These are phyloP conservation scores for Geosmithia putterillii DNA, from an alignment of 2,329 filamentous ascomycete species.

Conservation along the genomic window DNA sequence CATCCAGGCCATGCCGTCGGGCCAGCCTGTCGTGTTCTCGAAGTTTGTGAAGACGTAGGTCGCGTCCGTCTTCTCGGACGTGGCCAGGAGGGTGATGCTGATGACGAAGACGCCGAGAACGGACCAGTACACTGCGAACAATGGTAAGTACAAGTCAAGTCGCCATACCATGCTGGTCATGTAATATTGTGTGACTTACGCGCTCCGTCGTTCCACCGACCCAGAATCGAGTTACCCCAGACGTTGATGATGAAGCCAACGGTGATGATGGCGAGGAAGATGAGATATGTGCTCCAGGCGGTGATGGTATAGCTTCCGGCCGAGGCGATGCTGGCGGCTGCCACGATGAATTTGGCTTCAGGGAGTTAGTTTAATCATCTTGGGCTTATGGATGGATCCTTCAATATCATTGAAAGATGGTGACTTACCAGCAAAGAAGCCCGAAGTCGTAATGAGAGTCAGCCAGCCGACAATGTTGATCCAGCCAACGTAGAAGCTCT, in stretches of 20 bases:
- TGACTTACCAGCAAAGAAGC: constrained; percentile 25
- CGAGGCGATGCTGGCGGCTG: not conserved
- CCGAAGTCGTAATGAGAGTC: constrained; percentile 27
- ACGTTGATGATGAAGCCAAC: constrained; percentile 50
- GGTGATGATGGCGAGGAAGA: constrained; percentile 54
- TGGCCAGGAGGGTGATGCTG: constrained; percentile 27
- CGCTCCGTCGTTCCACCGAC: not conserved
- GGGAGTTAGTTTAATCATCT: constrained; percentile 40
- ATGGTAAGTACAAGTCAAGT: constrained; percentile 38
- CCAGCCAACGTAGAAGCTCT: constrained; percentile 32
- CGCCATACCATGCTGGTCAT: too few relatives aligned
- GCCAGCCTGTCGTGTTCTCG: constrained; percentile 31
- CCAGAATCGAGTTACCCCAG: constrained; percentile 36
- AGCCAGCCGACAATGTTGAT: constrained; percentile 33
- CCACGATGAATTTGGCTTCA: not conserved
- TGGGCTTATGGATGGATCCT: constrained; percentile 42
- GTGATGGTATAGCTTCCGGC: not conserved
- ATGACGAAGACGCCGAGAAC: constrained; percentile 27
- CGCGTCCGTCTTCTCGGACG: constrained; percentile 18
- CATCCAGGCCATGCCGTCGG: constrained; percentile 32
- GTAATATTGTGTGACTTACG: constrained; percentile 40
- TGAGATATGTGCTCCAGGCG: constrained; percentile 61
- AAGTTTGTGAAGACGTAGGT: constrained; percentile 30
- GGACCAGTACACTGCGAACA: constrained; percentile 30
- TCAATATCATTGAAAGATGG: accelerated